phyloP scores from a whole-genome alignment of 2,329 filamentous ascomycete genomes.

The Trichophaea hybrida region DNA sequence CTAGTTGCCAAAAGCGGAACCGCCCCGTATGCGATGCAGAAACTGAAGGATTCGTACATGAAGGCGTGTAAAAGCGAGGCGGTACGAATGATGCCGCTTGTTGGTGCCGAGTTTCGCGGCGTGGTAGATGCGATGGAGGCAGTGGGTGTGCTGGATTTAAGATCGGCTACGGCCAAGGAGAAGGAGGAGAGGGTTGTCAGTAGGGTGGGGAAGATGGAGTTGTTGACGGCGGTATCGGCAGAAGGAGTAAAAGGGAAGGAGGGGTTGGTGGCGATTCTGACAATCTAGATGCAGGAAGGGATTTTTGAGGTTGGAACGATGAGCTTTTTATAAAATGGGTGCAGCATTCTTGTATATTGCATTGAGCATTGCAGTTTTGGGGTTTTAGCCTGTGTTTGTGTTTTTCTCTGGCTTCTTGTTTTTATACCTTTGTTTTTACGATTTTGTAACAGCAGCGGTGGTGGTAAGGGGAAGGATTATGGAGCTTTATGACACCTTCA shows the following conservation, averaged over 20 bases:
- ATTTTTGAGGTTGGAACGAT: background rate
- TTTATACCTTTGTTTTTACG: no score
- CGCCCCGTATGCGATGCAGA: constrained; percentile 68
- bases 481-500: no score
- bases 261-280: background rate
- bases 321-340: no score
- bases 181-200: constrained; percentile 55
- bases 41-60: constrained; percentile 70
- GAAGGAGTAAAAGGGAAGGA: constrained; percentile 24
- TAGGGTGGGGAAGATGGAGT: constrained; percentile 59
- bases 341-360: no score
- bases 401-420: no score
- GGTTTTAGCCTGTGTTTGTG: no score
- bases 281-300: background rate
- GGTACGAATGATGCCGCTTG: constrained; percentile 66
- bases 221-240: constrained; percentile 47
- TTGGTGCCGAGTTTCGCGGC: constrained; percentile 84
- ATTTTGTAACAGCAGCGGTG: no score
- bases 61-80: constrained; percentile 72
- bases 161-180: background rate
- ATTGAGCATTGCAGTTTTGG: no score
- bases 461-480: no score
- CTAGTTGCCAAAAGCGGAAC: constrained; percentile 68
- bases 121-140: constrained; percentile 83
- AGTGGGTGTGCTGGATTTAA: constrained; percentile 57